These are phyloP conservation scores for Diaporthe vexans DNA, from an alignment of 2,329 filamentous ascomycete genomes.

Conservation along the genomic window DNA sequence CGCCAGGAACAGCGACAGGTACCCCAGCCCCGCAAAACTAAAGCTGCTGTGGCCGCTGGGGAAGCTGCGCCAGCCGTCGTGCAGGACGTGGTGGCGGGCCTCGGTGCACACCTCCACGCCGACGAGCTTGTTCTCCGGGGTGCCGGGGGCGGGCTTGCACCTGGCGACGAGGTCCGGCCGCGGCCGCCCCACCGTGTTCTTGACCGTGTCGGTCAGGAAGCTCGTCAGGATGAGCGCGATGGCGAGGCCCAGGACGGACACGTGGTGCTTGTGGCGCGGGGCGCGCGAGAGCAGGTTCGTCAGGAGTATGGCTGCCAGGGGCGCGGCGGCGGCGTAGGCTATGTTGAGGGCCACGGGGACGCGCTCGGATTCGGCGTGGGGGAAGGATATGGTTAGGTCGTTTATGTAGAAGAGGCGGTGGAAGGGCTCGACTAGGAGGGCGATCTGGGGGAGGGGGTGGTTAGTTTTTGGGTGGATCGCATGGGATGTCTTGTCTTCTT, in stretches of 20 bases:
- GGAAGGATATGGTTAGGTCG: constrained; percentile 86
- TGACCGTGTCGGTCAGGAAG: constrained; percentile 91
- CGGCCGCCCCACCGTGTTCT: constrained; percentile 87
- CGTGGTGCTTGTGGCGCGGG: constrained; percentile 83
- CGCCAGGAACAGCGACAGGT: constrained; percentile 77
- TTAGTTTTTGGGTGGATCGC: background rate
- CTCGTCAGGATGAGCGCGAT: constrained; percentile 83
- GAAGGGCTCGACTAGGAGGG: constrained; percentile 83
- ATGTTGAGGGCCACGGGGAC: constrained; percentile 86
- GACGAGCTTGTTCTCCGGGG: constrained; percentile 67
- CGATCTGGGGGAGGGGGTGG: constrained; percentile 62
- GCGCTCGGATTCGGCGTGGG: constrained; percentile 85
- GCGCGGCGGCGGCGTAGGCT: constrained; percentile 81
- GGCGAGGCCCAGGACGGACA: constrained; percentile 84
- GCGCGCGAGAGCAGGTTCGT: constrained; percentile 76
- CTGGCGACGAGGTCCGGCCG: constrained; percentile 76
- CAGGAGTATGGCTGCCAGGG: constrained; percentile 74
- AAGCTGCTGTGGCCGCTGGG: constrained; percentile 86
- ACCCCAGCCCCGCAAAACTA: constrained; percentile 83
- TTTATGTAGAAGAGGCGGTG: constrained; percentile 95
- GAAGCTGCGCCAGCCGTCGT: constrained; percentile 89
- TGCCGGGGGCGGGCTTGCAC: constrained; percentile 76
- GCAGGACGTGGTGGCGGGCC: constrained; percentile 75
- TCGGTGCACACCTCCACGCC: constrained; percentile 81
- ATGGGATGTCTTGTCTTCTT: background rate